Conservation (phyloP, 352 stramenopile species). For the Pythium brassicae region DNA sequence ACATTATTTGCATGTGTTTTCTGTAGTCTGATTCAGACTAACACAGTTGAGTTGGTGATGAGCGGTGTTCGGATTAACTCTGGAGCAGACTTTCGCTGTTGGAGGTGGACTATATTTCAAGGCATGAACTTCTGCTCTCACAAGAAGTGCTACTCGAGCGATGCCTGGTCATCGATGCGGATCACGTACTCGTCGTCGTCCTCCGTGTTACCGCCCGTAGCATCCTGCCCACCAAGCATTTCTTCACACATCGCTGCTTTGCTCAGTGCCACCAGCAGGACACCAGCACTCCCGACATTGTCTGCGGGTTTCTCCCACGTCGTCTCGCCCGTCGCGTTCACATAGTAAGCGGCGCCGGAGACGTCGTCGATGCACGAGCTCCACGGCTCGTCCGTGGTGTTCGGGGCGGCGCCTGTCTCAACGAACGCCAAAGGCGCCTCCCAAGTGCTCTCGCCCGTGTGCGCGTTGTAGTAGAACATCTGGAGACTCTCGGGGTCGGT, state of each 20-base stretch:
- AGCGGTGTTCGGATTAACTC: no score
- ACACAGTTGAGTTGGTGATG: no score
- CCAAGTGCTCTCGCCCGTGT: slow-evolving; percentile 61
- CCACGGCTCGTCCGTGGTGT: slow-evolving; percentile 2
- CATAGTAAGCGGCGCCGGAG: slow-evolving; percentile 42
- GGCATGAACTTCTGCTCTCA: no score
- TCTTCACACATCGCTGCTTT: neutral
- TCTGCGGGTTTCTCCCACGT: slow-evolving; percentile 38
- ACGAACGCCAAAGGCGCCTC: slow-evolving; percentile 19
- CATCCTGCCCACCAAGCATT: no score
- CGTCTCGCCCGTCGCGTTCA: slow-evolving; percentile 50
- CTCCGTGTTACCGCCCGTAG: neutral
- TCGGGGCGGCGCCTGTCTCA: neutral
- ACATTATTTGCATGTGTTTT: no score
- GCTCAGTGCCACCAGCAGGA: neutral
- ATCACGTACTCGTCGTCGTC: slow-evolving; percentile 37
- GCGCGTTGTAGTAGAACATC: slow-evolving; percentile 67
- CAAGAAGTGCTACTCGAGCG: slow-evolving; percentile 1
- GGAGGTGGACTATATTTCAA: no score
- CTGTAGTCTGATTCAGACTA: no score
- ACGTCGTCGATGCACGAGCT: slow-evolving; percentile 37
- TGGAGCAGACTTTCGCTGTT: no score
- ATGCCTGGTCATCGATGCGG: slow-evolving; percentile 19
- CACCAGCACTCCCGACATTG: no score
- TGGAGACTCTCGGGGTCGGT: slow-evolving; percentile 49